Base-by-base conservation (phyloP, 192 early-diverging fungal genomes). In the Coemansia reversa region DNA sequence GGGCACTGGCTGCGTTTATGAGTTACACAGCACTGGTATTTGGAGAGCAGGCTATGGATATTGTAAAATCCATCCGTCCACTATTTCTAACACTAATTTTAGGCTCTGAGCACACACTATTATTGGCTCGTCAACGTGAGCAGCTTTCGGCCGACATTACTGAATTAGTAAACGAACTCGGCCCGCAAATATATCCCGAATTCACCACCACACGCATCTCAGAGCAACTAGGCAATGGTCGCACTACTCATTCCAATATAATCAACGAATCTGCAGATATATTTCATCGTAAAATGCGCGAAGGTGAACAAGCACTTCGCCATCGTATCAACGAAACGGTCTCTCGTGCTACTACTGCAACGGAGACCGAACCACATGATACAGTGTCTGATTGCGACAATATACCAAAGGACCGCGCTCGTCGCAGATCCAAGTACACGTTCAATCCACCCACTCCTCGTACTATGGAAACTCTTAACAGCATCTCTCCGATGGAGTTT, bases 61-160 rank as follows among this genome's bases (percentile, higher is more conserved):
- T 93, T 51, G 87, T 88, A 63, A 88, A 85, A 76, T 90, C 94
- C 9, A 79, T 98, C 47, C 86, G 88, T 5, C 95, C 96, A 7
- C 79, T 96, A 25, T 93, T 91, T 57, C 65, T 98, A 49, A 86
- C 91, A 75, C 87, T 65, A 75, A 79, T 64, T 62, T 69, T 71
- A 60, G 84, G 76, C 33, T 69, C 68, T 61, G 83, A 65, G 83
- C 88, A 76, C 50, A 72, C 82, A 50, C 84, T 76, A 56, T 86
- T 85, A 58, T 83, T 98, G 48, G 85, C 90, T 18, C 70, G 71
- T 20, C 84, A 84, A 28, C 86, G 96, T 24, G 78, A 87, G 29
- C 81, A 91, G 48, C 84, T 98, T 1, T 87, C 91, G 14, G 81
- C 83, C 54, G 84, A 91, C 49, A 86, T 98, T 55, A 92, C 88